Percentiles rank a stretch among this genome's conserved stretches.
These are phyloP conservation scores for Funneliformis mosseae DNA, from an alignment of 192 early-diverging fungal genomes.

Conservation along the genomic window DNA sequence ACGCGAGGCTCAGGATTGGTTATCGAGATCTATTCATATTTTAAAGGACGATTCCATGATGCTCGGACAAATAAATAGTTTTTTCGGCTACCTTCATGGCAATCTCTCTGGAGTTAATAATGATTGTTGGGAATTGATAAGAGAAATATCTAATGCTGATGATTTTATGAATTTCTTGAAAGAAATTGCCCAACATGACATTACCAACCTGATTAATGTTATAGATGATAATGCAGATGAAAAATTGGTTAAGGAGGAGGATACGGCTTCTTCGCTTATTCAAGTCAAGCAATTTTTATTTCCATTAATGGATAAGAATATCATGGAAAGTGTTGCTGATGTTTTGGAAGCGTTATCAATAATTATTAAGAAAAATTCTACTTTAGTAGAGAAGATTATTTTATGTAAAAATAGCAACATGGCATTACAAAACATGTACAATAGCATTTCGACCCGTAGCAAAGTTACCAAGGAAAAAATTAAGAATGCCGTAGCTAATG, in stretches of 20 bases:
- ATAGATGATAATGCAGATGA: conserved; percentile 12
- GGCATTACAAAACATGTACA: conserved; percentile 31
- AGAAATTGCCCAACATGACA: background rate
- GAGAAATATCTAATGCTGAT: conserved; percentile 6
- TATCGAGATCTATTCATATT: background rate
- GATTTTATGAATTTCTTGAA: conserved; percentile 21
- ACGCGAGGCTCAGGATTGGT: background rate
- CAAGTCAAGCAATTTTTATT: conserved; percentile 30
- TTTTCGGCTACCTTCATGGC: background rate
- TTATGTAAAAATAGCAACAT: background rate
- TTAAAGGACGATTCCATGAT: background rate
- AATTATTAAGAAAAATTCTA: background rate
- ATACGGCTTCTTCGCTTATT: conserved; percentile 25
- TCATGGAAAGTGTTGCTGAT: background rate
- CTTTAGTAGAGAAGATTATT: background rate
- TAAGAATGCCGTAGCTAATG: conserved; percentile 18
- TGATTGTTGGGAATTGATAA: conserved; percentile 15
- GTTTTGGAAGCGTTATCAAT: background rate
- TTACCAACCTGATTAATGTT: conserved; percentile 15
- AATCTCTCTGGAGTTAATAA: background rate
- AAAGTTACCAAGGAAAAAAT: conserved; percentile 34
- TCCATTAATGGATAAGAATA: background rate
- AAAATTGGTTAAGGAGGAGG: conserved; percentile 11
- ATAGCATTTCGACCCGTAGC: conserved; percentile 20
- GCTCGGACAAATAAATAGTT: background rate